Conservation (phyloP, 2,329 filamentous ascomycete genomes). For the Verticillium longisporum region DNA sequence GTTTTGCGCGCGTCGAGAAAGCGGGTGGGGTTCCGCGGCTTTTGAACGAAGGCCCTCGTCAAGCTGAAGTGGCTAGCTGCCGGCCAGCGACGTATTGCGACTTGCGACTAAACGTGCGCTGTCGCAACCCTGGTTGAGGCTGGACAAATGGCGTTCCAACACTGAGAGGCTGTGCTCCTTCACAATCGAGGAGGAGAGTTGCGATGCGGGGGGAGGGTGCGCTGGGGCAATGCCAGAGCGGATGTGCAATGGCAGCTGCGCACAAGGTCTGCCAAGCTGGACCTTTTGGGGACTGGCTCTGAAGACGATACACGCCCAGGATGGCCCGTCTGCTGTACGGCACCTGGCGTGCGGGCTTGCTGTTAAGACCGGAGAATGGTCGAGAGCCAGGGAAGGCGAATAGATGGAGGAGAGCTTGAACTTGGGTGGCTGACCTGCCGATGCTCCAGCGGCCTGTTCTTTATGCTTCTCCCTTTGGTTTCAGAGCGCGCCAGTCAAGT, state of each 20-base stretch:
- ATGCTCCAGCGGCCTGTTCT: background rate
- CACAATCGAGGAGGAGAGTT: background rate
- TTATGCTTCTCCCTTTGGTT: background rate
- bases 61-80: background rate
- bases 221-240: background rate
- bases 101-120: background rate
- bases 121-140: background rate
- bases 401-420: background rate
- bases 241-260: background rate
- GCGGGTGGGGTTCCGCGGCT: background rate
- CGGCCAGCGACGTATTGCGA: background rate
- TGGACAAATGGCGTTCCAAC: background rate
- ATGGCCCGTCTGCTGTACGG: background rate
- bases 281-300: background rate
- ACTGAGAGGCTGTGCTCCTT: background rate
- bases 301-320: background rate
- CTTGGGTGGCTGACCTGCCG: background rate
- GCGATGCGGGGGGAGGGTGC: background rate
- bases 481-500: background rate
- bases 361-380: background rate
- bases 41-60: background rate
- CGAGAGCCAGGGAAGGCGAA: background rate
- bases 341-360: background rate
- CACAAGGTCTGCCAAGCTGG: background rate
- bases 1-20: background rate